Evolutionary conservation across 441 rosid genomes (phyloP).

Genomic region (Mallotus repandus): DNA sequence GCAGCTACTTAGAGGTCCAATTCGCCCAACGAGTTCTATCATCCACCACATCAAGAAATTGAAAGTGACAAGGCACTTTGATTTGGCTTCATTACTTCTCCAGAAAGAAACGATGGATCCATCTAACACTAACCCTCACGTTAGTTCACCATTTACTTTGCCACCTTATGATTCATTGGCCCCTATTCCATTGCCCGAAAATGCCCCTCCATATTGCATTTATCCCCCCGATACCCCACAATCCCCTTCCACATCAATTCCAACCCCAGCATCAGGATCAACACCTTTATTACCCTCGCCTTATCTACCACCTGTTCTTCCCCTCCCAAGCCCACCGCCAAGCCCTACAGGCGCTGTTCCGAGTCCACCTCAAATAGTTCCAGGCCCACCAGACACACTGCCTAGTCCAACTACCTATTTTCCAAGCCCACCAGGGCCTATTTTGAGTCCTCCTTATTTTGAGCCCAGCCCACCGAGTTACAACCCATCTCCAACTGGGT

Average conservation of each 20-base stretch:
- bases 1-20: slow-evolving; percentile 24
- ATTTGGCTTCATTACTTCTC: slow-evolving; percentile 33
- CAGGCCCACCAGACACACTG: slow-evolving; percentile 25
- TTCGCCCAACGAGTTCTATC: slow-evolving; percentile 17
- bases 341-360: slow-evolving; percentile 31
- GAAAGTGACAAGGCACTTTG: slow-evolving; percentile 35
- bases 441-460: slow-evolving; percentile 38
- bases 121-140: slow-evolving; percentile 46
- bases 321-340: slow-evolving; percentile 40
- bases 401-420: slow-evolving; percentile 37
- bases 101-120: slow-evolving; percentile 36
- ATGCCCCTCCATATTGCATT: slow-evolving; percentile 61
- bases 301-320: slow-evolving; percentile 32
- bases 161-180: slow-evolving; percentile 62
- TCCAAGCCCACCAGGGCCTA: slow-evolving; percentile 41
- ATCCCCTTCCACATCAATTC: slow-evolving; percentile 32
- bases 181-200: slow-evolving; percentile 48
- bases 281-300: slow-evolving; percentile 22
- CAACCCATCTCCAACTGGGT: slow-evolving; percentile 40
- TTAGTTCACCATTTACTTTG: slow-evolving; percentile 58
- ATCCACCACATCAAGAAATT: slow-evolving; percentile 33
- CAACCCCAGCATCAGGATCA: slow-evolving; percentile 25
- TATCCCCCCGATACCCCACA: slow-evolving; percentile 57
- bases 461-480: slow-evolving; percentile 44
- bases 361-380: slow-evolving; percentile 27